Percentiles rank a stretch among this genome's conserved stretches.
These are phyloP conservation scores for Fulvia fulva DNA, from an alignment of 2,329 filamentous ascomycete species.

Conservation along the genomic window DNA sequence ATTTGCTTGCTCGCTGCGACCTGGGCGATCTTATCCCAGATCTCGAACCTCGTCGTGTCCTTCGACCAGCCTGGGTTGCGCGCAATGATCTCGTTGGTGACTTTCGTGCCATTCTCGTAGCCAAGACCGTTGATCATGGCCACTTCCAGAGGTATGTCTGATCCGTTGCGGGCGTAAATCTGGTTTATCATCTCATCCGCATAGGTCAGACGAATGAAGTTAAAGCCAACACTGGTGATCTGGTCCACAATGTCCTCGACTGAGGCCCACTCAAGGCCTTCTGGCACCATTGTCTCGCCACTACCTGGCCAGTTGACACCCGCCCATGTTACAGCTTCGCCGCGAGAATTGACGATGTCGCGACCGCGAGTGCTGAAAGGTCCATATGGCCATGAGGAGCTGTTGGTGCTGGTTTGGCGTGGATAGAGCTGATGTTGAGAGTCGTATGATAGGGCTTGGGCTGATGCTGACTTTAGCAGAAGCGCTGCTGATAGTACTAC, in stretches of 20 bases:
- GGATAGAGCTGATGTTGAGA: neutral
- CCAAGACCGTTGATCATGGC: slow-evolving; percentile 40
- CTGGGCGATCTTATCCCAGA: slow-evolving; percentile 30
- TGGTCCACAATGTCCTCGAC: slow-evolving; percentile 29
- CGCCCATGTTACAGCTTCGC: slow-evolving; percentile 28
- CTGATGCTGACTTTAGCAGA: neutral
- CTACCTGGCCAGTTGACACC: slow-evolving; percentile 35
- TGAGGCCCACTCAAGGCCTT: slow-evolving; percentile 32
- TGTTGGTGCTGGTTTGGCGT: neutral
- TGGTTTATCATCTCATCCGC: slow-evolving; percentile 43
- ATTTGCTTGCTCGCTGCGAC: slow-evolving; percentile 42
- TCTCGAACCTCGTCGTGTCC: slow-evolving; percentile 39
- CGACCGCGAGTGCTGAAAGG: slow-evolving; percentile 34
- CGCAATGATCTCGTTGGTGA: slow-evolving; percentile 36
- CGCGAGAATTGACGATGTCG: slow-evolving; percentile 20
- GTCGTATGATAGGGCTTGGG: neutral
- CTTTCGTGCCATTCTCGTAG: slow-evolving; percentile 38
- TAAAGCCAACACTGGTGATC: slow-evolving; percentile 33
- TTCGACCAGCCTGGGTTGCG: slow-evolving; percentile 38
- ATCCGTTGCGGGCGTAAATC: slow-evolving; percentile 38
- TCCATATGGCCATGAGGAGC: slow-evolving; percentile 26
- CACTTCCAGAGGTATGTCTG: slow-evolving; percentile 38
- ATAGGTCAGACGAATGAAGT: slow-evolving; percentile 38
- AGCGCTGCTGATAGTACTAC: neutral
- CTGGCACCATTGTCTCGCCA: slow-evolving; percentile 34